Conservation (phyloP, 2,329 filamentous ascomycete species). For the Volutella citrinella region DNA sequence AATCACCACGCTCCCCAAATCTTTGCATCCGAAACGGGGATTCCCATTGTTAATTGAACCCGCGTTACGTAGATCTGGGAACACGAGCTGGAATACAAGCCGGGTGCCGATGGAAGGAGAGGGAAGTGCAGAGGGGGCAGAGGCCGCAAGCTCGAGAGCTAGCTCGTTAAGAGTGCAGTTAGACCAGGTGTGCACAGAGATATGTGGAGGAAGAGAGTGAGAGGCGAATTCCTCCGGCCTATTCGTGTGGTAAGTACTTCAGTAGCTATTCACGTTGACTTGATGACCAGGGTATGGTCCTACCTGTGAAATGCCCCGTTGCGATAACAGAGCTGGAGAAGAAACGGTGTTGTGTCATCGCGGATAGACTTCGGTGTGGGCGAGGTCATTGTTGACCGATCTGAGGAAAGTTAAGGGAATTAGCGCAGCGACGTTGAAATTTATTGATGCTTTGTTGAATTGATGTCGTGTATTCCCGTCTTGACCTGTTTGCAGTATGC, state of each 20-base stretch:
- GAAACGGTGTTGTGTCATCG: slow-evolving; percentile 75
- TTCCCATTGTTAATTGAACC: slow-evolving; percentile 21
- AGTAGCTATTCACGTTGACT: neutral
- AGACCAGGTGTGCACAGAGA: slow-evolving; percentile 84
- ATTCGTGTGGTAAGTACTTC: slow-evolving; percentile 4
- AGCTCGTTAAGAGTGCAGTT: slow-evolving; percentile 80
- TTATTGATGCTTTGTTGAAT: neutral
- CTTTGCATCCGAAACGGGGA: slow-evolving; percentile 69
- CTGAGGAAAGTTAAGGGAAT: too few species aligned
- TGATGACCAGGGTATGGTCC: slow-evolving; percentile 6
- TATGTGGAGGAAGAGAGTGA: slow-evolving; percentile 57
- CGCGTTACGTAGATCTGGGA: slow-evolving; percentile 62
- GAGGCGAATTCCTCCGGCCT: slow-evolving; percentile 70
- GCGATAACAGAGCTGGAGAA: slow-evolving; percentile 81
- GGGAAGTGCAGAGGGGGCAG: slow-evolving; percentile 65
- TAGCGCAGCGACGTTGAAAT: too few species aligned
- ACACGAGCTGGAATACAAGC: slow-evolving; percentile 83
- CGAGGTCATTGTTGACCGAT: slow-evolving; percentile 15
- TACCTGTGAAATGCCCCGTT: slow-evolving; percentile 70
- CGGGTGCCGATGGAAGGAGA: slow-evolving; percentile 75
- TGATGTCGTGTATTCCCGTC: neutral
- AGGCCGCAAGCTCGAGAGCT: slow-evolving; percentile 68
- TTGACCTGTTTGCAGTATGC: too few species aligned
- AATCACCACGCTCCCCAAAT: slow-evolving; percentile 79
- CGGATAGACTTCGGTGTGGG: slow-evolving; percentile 48